Evolutionary conservation across 768 basidiomycete species (phyloP), one percentile per base, ranked within the genome.

Genomic region (Auriscalpium orientale): DNA sequence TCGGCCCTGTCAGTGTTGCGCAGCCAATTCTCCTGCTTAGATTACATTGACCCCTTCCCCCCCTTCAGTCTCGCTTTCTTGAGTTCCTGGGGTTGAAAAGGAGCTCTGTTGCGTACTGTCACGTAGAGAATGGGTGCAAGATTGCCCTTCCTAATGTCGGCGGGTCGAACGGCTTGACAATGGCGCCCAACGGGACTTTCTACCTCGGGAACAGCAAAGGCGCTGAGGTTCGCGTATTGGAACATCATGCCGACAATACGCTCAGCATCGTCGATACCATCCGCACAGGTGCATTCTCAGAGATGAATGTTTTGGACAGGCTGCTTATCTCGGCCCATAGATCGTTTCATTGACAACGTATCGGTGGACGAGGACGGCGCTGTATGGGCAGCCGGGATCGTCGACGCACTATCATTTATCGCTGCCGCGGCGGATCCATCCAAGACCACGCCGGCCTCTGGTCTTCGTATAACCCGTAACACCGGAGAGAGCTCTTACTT

Each of bases 91-190:
- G 58, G 21, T 28, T 56, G 3, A 28, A 54, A n/a, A 16, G 40
- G 44, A 73, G 79, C 44, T 81, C 80, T 8, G 76, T 91, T 9
- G 82, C 80, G 8, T 87, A 82, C 66, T 90, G 89, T 64, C 75
- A 87, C 56, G 66, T 75, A 34, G 73, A 80, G 46, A 60, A 71
- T 16, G 83, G 83, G 2, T 91, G 88, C 68, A 84, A 82, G 60
- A 66, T 78, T 50, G 86, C 80, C 2, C 75, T 79, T 15, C 65
- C 67, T 28, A 72, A 76, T n/a, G 66, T 87, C 54, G 71, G 67
- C 48, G 74, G 71, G 50, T 78, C 72, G 58, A 90, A 89, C 63
- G 89, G 89, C 6, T 86, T 88, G 51, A 74, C 75, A 8, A 46
- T 58, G 16, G 64, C 64, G 6, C 62, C 69, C 10, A 84, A 87